Conservation (phyloP, 768 basidiomycete genomes). For the Daedaleopsis sinensis region DNA sequence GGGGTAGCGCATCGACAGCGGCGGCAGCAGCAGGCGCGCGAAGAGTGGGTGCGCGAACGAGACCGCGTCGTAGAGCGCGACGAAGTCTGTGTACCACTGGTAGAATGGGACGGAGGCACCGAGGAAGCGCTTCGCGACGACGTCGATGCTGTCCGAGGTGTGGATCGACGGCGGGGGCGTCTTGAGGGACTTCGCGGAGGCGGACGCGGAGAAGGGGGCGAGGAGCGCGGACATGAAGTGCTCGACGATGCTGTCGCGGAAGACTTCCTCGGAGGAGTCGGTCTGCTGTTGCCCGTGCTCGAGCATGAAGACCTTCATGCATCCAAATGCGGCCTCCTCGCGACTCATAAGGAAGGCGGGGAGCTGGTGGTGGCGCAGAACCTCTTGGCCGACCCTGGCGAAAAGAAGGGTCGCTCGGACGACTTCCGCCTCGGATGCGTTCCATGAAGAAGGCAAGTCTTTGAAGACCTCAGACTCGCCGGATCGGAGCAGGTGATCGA, state of each 20-base stretch:
- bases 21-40: slow-evolving; percentile 72
- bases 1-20: slow-evolving; percentile 75
- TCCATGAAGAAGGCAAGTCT: slow-evolving; percentile 69
- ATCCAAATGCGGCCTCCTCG: slow-evolving; percentile 67
- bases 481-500: slow-evolving; percentile 83
- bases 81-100: slow-evolving; percentile 91
- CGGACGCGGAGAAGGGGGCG: slow-evolving; percentile 49
- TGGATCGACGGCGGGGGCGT: slow-evolving; percentile 19
- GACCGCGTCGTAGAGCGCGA: slow-evolving; percentile 87
- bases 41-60: slow-evolving; percentile 86
- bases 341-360: slow-evolving; percentile 45
- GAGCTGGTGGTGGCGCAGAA: slow-evolving; percentile 47
- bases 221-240: slow-evolving; percentile 63
- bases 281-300: slow-evolving; percentile 71
- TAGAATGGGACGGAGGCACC: slow-evolving; percentile 79
- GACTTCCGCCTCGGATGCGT: slow-evolving; percentile 78
- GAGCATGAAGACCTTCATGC: slow-evolving; percentile 96
- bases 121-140: slow-evolving; percentile 59
- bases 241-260: slow-evolving; percentile 70
- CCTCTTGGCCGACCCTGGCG: slow-evolving; percentile 50
- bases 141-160: slow-evolving; percentile 47
- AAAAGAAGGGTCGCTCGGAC: slow-evolving; percentile 70
- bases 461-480: slow-evolving; percentile 73
- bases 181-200: slow-evolving; percentile 21
- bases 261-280: slow-evolving; percentile 61